Conservation (phyloP, 805 yeast genomes). For the Candida anglica region DNA sequence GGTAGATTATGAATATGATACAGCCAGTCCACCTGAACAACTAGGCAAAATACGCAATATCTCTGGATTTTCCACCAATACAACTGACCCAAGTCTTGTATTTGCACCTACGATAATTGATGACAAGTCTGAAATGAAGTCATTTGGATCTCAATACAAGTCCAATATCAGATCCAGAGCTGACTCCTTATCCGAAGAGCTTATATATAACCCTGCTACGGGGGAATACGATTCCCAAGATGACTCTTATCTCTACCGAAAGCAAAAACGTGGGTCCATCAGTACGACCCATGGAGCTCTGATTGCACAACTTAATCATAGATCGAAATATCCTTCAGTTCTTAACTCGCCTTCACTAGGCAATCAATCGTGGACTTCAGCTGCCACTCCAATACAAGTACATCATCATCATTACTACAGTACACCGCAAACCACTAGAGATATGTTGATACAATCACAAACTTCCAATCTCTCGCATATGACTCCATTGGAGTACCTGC, state of each 20-base stretch:
- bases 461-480: no score
- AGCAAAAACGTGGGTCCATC: slow-evolving; percentile 6
- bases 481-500: no score
- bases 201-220: slow-evolving; percentile 12
- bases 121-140: no score
- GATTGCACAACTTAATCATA: neutral
- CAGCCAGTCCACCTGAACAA: no score
- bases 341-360: neutral
- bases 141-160: no score
- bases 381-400: slow-evolving; percentile 17
- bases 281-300: neutral
- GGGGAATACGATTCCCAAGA: slow-evolving; percentile 12
- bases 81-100: slow-evolving; percentile 9
- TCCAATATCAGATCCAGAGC: no score
- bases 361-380: neutral
- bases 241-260: slow-evolving; percentile 12
- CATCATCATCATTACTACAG: slow-evolving; percentile 47
- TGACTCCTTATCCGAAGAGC: slow-evolving; percentile 8
- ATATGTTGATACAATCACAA: neutral
- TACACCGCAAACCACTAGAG: slow-evolving; percentile 3
- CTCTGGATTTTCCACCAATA: no score
- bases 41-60: no score
- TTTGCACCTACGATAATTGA: no score
- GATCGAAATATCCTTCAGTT: neutral
- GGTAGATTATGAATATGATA: neutral